Base-by-base conservation (phyloP, 2,329 filamentous ascomycete species). In the Sclerotinia borealis region DNA sequence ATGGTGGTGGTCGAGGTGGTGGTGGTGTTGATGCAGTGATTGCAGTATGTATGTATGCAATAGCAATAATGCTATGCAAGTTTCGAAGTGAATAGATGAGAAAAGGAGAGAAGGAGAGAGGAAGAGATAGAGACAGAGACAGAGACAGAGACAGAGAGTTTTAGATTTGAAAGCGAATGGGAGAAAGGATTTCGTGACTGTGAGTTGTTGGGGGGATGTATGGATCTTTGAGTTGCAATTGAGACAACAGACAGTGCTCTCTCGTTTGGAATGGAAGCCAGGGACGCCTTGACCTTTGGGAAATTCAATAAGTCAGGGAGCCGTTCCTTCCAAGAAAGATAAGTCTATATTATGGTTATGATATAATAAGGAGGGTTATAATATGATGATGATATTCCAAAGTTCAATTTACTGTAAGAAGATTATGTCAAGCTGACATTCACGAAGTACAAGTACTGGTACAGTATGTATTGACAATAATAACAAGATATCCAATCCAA, bases 201-300 rank as follows among this genome's bases (percentile, higher is more conserved):
- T n/a, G n/a, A n/a, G n/a, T n/a, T n/a, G n/a, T n/a, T n/a, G n/a
- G n/a, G n/a, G n/a, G 29, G 29, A n/a, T 22, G 29, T 36, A 10
- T 47, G 41, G 25, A 41, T 59, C 41, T 59, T 47, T 43, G 55
- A 43, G 10, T 31, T 10, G 25, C 37, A 52, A 61, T 61, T 61
- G 59, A 61, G 59, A 61, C 59, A 61, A 61, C 19, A 45, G 29
- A 54, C 52, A 41, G 59, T 51, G 59, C 52, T 61, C n/a, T 58
- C 19, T 27, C 2, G 59, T 39, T 39, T 60, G 59, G 59, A 52
- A 61, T 61, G 43, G n/a, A 25, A 34, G 51, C 22, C 9, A 45
- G 59, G 48, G 37, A 54, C 59, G 48, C 59, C 59, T 61, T 61
- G 59, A 61, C 59, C 25, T 61, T 27, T 31, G 19, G 25, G n/a